These are phyloP conservation scores for Rhizopogon vesiculosus DNA, from an alignment of 768 basidiomycete genomes.

Conservation along the genomic window DNA sequence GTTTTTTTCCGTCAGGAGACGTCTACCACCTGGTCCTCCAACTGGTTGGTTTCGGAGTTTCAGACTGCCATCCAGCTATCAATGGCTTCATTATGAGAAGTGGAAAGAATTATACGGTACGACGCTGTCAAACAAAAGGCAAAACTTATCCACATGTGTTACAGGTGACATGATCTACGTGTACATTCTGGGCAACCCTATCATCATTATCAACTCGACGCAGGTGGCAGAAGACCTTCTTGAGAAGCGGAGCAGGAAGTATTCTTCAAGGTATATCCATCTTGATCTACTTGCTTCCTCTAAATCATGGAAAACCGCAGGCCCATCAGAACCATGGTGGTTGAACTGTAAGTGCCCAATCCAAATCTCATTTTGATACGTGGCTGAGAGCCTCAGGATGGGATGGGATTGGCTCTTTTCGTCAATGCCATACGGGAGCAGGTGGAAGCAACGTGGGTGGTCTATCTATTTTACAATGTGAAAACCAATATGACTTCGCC, in stretches of 20 bases:
- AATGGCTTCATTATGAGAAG: conserved; percentile 41
- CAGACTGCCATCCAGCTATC: conserved; percentile 31
- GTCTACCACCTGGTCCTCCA: conserved; percentile 39
- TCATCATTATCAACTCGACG: conserved; percentile 42
- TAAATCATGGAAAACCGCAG: conserved; percentile 11
- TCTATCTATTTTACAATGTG: no score
- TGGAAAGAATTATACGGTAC: conserved; percentile 42
- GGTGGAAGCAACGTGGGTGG: conserved; percentile 25
- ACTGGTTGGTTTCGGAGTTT: conserved; percentile 31
- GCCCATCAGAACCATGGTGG: conserved; percentile 37
- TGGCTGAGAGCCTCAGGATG: conserved; percentile 27
- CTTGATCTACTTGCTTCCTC: not conserved
- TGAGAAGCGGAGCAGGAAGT: conserved; percentile 39
- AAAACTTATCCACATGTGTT: not conserved
- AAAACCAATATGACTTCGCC: not conserved
- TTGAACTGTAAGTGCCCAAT: conserved; percentile 32
- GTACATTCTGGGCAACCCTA: conserved; percentile 38
- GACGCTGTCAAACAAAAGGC: not conserved
- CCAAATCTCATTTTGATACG: not conserved
- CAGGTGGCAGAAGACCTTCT: conserved; percentile 38
- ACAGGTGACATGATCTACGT: conserved; percentile 46
- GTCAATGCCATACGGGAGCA: conserved; percentile 32
- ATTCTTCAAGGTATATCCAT: conserved; percentile 31
- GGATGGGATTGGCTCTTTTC: conserved; percentile 46
- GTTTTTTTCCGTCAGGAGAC: conserved; percentile 3